Evolutionary conservation across 2,329 filamentous ascomycete species (phyloP).

Genomic region (Aspergillus sergii): DNA sequence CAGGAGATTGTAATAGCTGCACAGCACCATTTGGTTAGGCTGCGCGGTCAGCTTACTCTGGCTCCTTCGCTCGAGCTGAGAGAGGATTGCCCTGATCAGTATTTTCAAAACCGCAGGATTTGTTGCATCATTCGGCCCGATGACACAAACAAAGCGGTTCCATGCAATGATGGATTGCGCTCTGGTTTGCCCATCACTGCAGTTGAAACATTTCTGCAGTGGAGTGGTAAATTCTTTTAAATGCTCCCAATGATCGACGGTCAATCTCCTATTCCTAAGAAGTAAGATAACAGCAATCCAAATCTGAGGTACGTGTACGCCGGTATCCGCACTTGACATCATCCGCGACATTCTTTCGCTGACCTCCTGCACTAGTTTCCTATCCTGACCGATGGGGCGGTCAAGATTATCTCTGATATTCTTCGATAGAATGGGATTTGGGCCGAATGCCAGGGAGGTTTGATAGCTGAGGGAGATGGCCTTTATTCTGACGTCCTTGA

Average conservation of each 20-base stretch:
- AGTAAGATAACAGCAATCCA: slow-evolving; percentile 85
- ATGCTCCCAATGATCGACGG: slow-evolving; percentile 69
- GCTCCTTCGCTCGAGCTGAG: slow-evolving; percentile 68
- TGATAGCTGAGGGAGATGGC: slow-evolving; percentile 76
- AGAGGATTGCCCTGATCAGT: slow-evolving; percentile 68
- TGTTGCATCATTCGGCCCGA: slow-evolving; percentile 65
- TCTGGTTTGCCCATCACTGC: slow-evolving; percentile 69
- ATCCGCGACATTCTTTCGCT: slow-evolving; percentile 68
- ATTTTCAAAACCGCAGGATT: slow-evolving; percentile 60
- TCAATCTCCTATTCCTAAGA: slow-evolving; percentile 62
- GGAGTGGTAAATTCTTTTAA: slow-evolving; percentile 75
- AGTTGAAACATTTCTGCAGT: slow-evolving; percentile 83
- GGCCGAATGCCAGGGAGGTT: slow-evolving; percentile 69
- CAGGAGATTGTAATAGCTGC: slow-evolving; percentile 75
- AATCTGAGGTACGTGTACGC: slow-evolving; percentile 75
- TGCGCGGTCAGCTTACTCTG: slow-evolving; percentile 52
- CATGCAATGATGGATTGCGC: slow-evolving; percentile 81
- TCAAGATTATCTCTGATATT: slow-evolving; percentile 61
- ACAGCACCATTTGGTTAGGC: slow-evolving; percentile 62
- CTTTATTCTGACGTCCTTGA: slow-evolving; percentile 73
- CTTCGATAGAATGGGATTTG: slow-evolving; percentile 68
- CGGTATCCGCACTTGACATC: slow-evolving; percentile 62
- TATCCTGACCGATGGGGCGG: slow-evolving; percentile 53
- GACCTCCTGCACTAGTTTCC: slow-evolving; percentile 70
- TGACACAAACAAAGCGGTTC: slow-evolving; percentile 78